Base-by-base conservation (phyloP, 2,329 filamentous ascomycete genomes). In the Phialocephala sp. region DNA sequence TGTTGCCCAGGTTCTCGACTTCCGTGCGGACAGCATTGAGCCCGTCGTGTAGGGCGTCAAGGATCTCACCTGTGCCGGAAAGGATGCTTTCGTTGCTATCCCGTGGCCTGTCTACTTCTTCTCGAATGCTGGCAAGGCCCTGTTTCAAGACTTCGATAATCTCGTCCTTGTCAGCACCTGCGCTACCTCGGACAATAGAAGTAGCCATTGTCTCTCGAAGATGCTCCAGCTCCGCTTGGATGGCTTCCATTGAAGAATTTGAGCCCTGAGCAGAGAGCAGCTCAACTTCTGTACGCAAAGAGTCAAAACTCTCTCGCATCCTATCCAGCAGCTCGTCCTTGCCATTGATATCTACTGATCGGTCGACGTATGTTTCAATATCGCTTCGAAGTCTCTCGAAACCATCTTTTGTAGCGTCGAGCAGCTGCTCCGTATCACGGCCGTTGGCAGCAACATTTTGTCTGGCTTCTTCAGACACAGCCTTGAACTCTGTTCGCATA, bases 11-110 rank as follows among this genome's bases (percentile, higher is more conserved):
- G 74, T 83, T 85, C 65, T 97, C 93, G 64, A 98, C 90, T 67
- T 93, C 90, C 35, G 84, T 82, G 32, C 91, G 88, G 9, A 98
- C 82, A 57, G 90, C 89, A 68, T 91, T 89, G 8, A 98, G 84
- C 1, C 94, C 94, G 76, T 97, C 93, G 66, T 96, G 94, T 62
- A 98, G 83, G 0, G 94, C 91, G 75, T 97, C 93, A 1, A 98
- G 83, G 12, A 97, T 91, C 74, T 97, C 93, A 60, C 93, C 91
- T 0, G 93, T 94, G 69, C 94, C 92, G 18, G 73, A 73, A 24
- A 72, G 55, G 61, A 72, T 63, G 60, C 72, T 74, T 52, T 76
- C 75, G 47, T 72, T 71, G 36, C 65, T 69, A 22, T 72, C 70
- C n/a, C 71, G 69, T 18, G 72, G 71, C 39, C 68, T 39, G 69